phyloP scores from a whole-genome alignment of 2,329 filamentous ascomycete species.

The Hypoxylon sp. region DNA sequence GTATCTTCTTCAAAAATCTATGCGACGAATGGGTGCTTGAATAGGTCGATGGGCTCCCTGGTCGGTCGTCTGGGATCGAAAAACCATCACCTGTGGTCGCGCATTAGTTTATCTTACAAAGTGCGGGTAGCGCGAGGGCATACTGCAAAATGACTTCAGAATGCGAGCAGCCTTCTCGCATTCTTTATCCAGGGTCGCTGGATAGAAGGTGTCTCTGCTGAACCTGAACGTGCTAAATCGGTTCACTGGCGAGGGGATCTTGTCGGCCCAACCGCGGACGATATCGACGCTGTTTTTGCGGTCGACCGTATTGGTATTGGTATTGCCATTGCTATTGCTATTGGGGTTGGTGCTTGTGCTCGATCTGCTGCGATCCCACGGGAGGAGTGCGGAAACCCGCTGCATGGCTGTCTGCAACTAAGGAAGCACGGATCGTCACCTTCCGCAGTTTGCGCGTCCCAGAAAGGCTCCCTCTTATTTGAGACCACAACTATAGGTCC shows the following conservation, averaged over 20 bases:
- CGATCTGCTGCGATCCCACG: constrained; percentile 52
- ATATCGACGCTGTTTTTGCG: constrained; percentile 52
- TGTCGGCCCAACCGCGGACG: constrained; percentile 60
- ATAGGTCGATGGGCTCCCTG: constrained; percentile 49
- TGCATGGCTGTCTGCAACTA: constrained; percentile 55
- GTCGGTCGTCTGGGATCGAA: constrained; percentile 60
- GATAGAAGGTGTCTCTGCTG: constrained; percentile 85
- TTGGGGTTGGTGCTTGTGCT: constrained; percentile 54
- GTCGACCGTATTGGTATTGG: constrained; percentile 53
- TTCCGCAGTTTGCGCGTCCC: constrained; percentile 33
- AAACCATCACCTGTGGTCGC: constrained; percentile 65
- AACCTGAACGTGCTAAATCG: constrained; percentile 73
- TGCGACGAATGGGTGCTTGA: constrained; percentile 61
- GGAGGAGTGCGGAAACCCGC: constrained; percentile 61
- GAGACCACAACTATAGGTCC: constrained; percentile 23
- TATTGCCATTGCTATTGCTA: constrained; percentile 54
- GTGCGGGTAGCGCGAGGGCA: constrained; percentile 49
- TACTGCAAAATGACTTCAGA: constrained; percentile 89
- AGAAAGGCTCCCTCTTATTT: constrained; percentile 22
- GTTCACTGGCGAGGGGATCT: constrained; percentile 73
- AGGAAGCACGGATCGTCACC: constrained; percentile 34
- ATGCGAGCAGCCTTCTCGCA: constrained; percentile 93
- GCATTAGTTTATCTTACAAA: constrained; percentile 34
- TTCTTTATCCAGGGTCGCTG: constrained; percentile 86
- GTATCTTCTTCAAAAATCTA: constrained; percentile 82